Evolutionary conservation across 164 flowering plant species (phyloP).

Genomic region (Magnolia officinalis): DNA sequence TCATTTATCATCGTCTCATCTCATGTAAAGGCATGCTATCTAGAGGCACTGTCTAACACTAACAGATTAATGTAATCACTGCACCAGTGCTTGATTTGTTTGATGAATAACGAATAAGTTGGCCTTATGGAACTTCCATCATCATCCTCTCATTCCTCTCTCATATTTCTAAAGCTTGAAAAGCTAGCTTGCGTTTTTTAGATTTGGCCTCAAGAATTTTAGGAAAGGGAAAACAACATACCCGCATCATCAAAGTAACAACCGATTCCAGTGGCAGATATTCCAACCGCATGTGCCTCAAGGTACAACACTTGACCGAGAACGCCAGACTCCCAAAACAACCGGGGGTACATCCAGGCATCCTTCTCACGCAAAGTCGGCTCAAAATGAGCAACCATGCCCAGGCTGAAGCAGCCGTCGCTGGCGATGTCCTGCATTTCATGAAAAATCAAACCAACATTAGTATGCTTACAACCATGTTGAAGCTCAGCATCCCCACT

Average conservation of each 20-base stretch:
- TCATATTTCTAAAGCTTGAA: too few species aligned
- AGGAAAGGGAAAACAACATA: constrained; percentile 17
- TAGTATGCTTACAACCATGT: too few species aligned
- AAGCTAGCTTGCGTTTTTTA: neutral
- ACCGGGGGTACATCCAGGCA: constrained; percentile 87
- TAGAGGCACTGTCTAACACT: neutral
- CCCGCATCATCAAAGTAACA: constrained; percentile 96
- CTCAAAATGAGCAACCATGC: constrained; percentile 84
- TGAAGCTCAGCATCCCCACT: too few species aligned
- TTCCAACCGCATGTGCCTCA: constrained; percentile 91
- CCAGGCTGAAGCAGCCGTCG: constrained; percentile 96
- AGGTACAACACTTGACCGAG: constrained; percentile 90
- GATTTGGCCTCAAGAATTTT: neutral
- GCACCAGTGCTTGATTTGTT: neutral
- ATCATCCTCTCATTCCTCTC: too few species aligned
- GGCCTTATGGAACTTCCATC: too few species aligned
- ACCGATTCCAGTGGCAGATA: constrained; percentile 96
- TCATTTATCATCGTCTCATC: neutral
- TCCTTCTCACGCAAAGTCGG: constrained; percentile 47
- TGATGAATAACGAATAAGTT: neutral
- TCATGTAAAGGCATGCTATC: neutral
- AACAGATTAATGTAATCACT: neutral
- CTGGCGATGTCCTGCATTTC: constrained; percentile 79
- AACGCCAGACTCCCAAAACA: constrained; percentile 95
- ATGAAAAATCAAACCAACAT: neutral